Conservation (phyloP, 2,329 filamentous ascomycete species). For the Hypoxylon sp. region DNA sequence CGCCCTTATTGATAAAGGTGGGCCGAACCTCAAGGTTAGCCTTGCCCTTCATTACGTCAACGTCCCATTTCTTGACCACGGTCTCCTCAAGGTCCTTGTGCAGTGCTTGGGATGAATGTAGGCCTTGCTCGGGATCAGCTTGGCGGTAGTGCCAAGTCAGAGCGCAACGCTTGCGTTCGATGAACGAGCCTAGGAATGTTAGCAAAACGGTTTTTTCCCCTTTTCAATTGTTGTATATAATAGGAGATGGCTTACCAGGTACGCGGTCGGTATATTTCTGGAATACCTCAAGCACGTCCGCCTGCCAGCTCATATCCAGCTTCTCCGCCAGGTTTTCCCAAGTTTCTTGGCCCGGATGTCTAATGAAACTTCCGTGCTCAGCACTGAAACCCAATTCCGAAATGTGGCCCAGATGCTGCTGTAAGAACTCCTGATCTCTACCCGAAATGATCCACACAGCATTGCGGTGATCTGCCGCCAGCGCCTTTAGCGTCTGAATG, state of each 20-base stretch:
- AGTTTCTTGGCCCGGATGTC: slow-evolving; percentile 78
- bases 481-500: slow-evolving; percentile 81
- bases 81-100: slow-evolving; percentile 84
- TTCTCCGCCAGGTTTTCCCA: slow-evolving; percentile 93
- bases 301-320: slow-evolving; percentile 93
- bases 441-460: slow-evolving; percentile 99
- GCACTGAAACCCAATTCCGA: slow-evolving; percentile 91
- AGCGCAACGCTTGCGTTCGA: slow-evolving; percentile 94
- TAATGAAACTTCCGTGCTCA: slow-evolving; percentile 96
- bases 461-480: slow-evolving; percentile 86
- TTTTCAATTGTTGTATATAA: background rate
- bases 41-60: slow-evolving; percentile 97
- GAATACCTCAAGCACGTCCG: slow-evolving; percentile 86
- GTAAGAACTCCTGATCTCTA: slow-evolving; percentile 90
- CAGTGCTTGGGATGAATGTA: slow-evolving; percentile 84
- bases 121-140: slow-evolving; percentile 87
- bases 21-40: slow-evolving; percentile 98
- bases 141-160: slow-evolving; percentile 98
- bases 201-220: slow-evolving; percentile 7
- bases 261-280: slow-evolving; percentile 90
- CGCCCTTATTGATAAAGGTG: slow-evolving; percentile 97
- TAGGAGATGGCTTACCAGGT: slow-evolving; percentile 70
- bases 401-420: slow-evolving; percentile 94
- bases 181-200: slow-evolving; percentile 79
- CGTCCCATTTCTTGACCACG: slow-evolving; percentile 84